Percentiles rank a stretch among this genome's conserved stretches.
Evolutionary conservation across 306 rosid species (phyloP).

Genomic region (Rubus parviflorus): DNA sequence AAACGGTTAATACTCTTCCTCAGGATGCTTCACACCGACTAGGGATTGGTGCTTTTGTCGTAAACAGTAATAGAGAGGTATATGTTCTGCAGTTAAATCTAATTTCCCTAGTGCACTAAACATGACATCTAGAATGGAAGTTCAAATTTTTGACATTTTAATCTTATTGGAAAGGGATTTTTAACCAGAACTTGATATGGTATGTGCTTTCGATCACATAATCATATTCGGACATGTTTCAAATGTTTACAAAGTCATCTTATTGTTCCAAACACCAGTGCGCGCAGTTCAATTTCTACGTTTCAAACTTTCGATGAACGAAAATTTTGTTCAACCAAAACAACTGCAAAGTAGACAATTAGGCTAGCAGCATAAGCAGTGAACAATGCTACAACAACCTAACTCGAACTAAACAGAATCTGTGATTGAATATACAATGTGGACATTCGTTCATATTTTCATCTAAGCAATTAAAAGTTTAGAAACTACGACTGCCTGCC

Average conservation of each 20-base stretch:
- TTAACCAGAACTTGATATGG: no score
- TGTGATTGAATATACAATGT: no score
- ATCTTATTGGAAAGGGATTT: not conserved
- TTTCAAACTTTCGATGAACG: no score
- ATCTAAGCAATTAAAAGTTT: not conserved
- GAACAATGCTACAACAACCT: not conserved
- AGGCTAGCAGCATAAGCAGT: not conserved
- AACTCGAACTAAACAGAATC: not conserved
- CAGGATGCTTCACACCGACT: slow-evolving; percentile 83
- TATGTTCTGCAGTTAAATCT: not conserved
- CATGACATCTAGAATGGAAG: not conserved
- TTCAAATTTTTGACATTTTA: not conserved
- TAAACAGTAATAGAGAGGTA: slow-evolving; percentile 64
- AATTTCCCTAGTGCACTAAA: not conserved
- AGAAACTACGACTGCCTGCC: not conserved
- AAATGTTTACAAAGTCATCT: not conserved
- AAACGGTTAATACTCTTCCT: slow-evolving; percentile 61
- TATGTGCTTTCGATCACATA: no score
- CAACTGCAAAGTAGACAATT: not conserved
- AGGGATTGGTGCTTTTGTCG: slow-evolving; percentile 70
- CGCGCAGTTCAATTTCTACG: no score
- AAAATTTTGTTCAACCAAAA: not conserved
- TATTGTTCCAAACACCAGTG: not conserved
- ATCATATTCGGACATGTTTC: not conserved
- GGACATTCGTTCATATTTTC: no score